Conservation (phyloP, 2,329 filamentous ascomycete genomes). For the Pseudocercospora fijiensis region DNA sequence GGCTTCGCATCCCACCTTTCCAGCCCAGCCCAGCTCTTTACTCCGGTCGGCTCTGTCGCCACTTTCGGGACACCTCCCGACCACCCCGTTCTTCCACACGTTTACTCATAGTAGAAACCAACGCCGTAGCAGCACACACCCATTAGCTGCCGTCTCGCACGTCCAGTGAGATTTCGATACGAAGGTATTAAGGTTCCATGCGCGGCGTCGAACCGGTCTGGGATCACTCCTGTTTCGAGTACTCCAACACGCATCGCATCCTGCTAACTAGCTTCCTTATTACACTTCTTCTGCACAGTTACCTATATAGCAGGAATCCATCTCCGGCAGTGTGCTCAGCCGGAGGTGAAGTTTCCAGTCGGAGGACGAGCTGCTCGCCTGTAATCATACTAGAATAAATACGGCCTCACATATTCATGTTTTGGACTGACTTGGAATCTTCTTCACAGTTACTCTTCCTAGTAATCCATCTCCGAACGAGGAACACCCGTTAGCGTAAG, state of each 20-base stretch:
- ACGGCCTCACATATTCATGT: background rate
- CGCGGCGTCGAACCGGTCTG: background rate
- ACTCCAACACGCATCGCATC: background rate
- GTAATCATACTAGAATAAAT: background rate
- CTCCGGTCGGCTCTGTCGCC: background rate
- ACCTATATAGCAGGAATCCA: background rate
- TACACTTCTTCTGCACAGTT: background rate
- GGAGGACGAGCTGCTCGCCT: background rate
- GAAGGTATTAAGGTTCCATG: background rate
- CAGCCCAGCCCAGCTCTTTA: background rate
- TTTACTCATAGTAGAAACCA: conserved; percentile 9
- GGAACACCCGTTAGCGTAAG: background rate
- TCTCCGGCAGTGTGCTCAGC: background rate
- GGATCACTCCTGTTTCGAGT: background rate
- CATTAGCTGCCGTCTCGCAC: background rate
- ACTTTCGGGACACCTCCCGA: background rate
- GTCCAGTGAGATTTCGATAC: background rate
- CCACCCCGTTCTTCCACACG: background rate
- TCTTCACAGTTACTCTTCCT: background rate
- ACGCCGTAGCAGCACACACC: conserved; percentile 4
- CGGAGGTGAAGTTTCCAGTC: background rate
- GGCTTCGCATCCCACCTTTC: background rate
- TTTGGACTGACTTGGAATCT: background rate
- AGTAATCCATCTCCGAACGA: background rate
- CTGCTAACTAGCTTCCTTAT: background rate